Conservation (phyloP, 345 rosid species). For the Brassica nigra region DNA sequence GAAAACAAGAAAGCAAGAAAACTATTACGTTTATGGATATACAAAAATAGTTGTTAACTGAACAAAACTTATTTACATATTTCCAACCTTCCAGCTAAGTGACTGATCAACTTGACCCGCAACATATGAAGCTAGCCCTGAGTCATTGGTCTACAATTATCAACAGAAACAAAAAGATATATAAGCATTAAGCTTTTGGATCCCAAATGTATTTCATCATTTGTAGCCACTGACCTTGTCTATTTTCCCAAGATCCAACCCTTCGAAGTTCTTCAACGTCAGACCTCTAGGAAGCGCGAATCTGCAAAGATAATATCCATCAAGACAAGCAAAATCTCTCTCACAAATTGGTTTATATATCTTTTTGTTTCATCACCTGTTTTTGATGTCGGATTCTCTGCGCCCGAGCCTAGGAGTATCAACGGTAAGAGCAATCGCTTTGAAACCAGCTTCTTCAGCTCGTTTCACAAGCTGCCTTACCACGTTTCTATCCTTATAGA, state of each 20-base stretch:
- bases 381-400: conserved; percentile 93
- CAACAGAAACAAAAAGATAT: neutral
- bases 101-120: conserved; percentile 80
- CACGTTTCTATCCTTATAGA: conserved; percentile 78
- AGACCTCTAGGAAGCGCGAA: conserved; percentile 71
- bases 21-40: neutral
- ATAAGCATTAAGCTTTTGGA: neutral
- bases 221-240: conserved; percentile 50
- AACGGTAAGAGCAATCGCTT: conserved; percentile 93
- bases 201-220: neutral
- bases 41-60: neutral
- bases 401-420: conserved; percentile 97
- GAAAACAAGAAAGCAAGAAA: neutral
- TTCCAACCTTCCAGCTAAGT: conserved; percentile 86
- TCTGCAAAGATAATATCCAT: conserved; percentile 42
- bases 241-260: conserved; percentile 76
- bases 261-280: conserved; percentile 90
- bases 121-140: conserved; percentile 90
- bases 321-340: neutral
- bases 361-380: conserved; percentile 54
- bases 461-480: conserved; percentile 83
- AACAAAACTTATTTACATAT: neutral
- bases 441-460: conserved; percentile 94
- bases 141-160: conserved; percentile 63
- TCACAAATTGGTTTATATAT: neutral